phyloP scores from a whole-genome alignment of 2,329 filamentous ascomycete genomes.

The Cryphonectria radicalis region DNA sequence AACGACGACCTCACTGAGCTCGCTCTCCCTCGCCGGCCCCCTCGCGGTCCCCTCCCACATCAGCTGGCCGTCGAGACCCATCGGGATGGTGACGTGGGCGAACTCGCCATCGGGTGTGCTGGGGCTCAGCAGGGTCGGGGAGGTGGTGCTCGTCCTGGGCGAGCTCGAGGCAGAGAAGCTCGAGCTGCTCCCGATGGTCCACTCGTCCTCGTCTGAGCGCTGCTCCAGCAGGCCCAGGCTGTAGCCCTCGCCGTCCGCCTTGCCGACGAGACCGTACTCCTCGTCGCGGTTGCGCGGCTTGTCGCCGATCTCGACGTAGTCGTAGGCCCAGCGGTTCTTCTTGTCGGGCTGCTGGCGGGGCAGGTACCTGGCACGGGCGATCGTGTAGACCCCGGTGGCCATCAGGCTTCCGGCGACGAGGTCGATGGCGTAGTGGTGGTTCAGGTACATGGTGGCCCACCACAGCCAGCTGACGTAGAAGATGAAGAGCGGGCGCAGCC shows the following conservation, averaged over 20 bases:
- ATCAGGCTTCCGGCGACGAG: constrained; percentile 82
- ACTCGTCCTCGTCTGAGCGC: constrained; percentile 75
- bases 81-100: constrained; percentile 32
- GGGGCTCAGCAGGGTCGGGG: constrained; percentile 55
- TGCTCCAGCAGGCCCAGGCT: constrained; percentile 52
- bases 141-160: constrained; percentile 47
- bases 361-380: constrained; percentile 78
- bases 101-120: constrained; percentile 50
- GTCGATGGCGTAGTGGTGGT: constrained; percentile 95
- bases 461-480: constrained; percentile 91
- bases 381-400: constrained; percentile 79
- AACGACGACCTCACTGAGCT: constrained; percentile 52
- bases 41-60: constrained; percentile 45
- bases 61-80: constrained; percentile 26
- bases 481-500: constrained; percentile 77
- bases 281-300: constrained; percentile 45
- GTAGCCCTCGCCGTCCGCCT: constrained; percentile 50
- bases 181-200: constrained; percentile 86
- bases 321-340: constrained; percentile 90
- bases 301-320: constrained; percentile 87
- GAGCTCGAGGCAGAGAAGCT: constrained; percentile 56
- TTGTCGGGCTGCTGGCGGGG: constrained; percentile 84
- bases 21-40: constrained; percentile 43
- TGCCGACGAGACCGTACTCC: constrained; percentile 50
- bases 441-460: constrained; percentile 99